Percentiles rank a stretch among this genome's conserved stretches.
Evolutionary conservation across 192 early-diverging fungal species (phyloP).

Genomic region (Linnemannia schmuckeri): DNA sequence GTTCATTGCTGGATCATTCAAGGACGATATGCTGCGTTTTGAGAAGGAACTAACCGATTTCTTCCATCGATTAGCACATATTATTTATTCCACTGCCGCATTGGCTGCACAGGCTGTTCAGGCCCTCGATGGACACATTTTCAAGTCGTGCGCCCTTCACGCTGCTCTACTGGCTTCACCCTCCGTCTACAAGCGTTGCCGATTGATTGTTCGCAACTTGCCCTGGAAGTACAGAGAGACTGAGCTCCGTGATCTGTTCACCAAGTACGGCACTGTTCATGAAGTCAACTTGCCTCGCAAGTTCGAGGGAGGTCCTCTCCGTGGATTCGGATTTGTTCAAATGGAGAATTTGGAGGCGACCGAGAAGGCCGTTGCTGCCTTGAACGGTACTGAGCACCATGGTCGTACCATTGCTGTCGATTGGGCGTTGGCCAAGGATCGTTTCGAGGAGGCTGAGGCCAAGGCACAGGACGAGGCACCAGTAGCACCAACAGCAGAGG

Average conservation of each 20-base stretch:
- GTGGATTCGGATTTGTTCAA: conserved; percentile 94
- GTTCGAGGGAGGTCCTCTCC: conserved; percentile 77
- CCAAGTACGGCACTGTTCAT: conserved; percentile 75
- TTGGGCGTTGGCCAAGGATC: conserved; percentile 84
- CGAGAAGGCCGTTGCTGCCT: conserved; percentile 73
- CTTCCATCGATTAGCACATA: conserved; percentile 50
- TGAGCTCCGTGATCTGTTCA: conserved; percentile 77
- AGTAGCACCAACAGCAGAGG: conserved; percentile 52
- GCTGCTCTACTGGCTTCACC: conserved; percentile 49
- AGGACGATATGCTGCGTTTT: neutral
- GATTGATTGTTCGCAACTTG: conserved; percentile 91
- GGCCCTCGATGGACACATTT: conserved; percentile 78
- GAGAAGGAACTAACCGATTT: neutral
- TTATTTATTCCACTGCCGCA: conserved; percentile 58
- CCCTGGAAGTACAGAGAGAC: conserved; percentile 78
- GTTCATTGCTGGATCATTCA: neutral
- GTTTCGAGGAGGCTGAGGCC: conserved; percentile 74
- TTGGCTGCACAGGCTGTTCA: conserved; percentile 71
- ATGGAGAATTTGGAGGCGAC: conserved; percentile 80
- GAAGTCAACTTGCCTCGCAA: conserved; percentile 83
- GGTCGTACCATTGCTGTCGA: conserved; percentile 87
- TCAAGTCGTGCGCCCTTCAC: conserved; percentile 75
- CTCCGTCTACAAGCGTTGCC: conserved; percentile 71
- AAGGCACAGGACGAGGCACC: conserved; percentile 63
- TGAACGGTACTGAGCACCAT: conserved; percentile 80